Percentiles rank a stretch among this genome's conserved stretches.
Conservation (phyloP, 192 early-diverging fungal genomes). For the Haplosporangium gracile region DNA sequence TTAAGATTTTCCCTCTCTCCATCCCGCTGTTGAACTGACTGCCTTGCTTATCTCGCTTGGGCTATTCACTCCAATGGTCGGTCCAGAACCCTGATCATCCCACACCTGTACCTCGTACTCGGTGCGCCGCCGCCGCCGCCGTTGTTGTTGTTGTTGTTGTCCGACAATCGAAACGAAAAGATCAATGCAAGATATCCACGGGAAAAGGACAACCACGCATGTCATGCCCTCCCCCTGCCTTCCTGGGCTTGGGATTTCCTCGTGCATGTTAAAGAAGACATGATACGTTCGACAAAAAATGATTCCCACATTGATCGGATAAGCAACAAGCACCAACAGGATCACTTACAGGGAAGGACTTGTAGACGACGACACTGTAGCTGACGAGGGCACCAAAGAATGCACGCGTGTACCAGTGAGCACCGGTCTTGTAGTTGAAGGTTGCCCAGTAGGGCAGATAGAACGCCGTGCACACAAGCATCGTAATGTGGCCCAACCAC, state of each 20-base stretch:
- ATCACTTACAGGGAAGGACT: constrained; percentile 78
- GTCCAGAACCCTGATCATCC: not conserved
- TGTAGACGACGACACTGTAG: constrained; percentile 86
- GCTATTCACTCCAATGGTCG: not conserved
- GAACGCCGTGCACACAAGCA: constrained; percentile 58
- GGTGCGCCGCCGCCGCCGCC: not conserved
- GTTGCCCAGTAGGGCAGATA: constrained; percentile 57
- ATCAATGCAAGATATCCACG: not conserved
- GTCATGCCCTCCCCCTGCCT: not conserved
- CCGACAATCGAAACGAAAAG: not conserved
- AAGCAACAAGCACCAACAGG: not conserved
- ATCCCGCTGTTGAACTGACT: not conserved
- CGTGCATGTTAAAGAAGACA: not conserved
- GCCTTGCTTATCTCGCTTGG: not conserved
- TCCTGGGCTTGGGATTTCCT: not conserved
- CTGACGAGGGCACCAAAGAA: constrained; percentile 77
- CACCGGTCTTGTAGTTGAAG: constrained; percentile 54
- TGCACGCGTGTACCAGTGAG: constrained; percentile 70
- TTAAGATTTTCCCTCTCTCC: not conserved
- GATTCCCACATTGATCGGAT: not conserved
- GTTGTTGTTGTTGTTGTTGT: not conserved
- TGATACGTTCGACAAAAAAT: not conserved
- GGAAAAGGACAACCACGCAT: not conserved
- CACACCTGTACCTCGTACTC: not conserved
- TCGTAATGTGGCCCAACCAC: constrained; percentile 64